phyloP scores from a whole-genome alignment of 2,329 filamentous ascomycete genomes.

The Ceratocystis cubensis region DNA sequence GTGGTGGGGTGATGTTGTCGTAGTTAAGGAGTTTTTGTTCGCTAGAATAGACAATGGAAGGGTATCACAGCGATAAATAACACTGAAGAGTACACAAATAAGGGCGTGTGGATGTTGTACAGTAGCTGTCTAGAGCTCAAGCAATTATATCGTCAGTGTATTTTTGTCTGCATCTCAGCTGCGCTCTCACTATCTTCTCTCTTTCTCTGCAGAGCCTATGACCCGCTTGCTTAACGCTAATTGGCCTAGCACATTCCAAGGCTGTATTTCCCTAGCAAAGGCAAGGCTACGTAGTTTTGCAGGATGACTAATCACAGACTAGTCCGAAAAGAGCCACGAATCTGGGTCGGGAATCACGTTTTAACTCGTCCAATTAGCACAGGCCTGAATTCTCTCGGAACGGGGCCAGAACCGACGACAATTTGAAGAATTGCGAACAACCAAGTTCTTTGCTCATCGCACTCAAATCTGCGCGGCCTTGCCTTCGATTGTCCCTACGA shows the following conservation, averaged over 20 bases:
- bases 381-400: slow-evolving; percentile 19
- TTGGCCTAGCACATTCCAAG: slow-evolving; percentile 2
- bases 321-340: slow-evolving; percentile 10
- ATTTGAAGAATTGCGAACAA: slow-evolving; percentile 9
- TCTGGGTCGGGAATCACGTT: slow-evolving; percentile 18
- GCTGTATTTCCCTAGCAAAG: neutral
- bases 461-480: neutral
- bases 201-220: neutral
- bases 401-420: slow-evolving; percentile 6
- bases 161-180: too few species aligned
- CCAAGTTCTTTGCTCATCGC: neutral
- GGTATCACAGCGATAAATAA: too few species aligned
- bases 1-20: too few species aligned
- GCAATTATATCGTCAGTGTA: too few species aligned
- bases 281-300: neutral
- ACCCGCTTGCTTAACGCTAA: neutral
- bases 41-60: too few species aligned
- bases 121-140: too few species aligned
- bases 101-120: too few species aligned
- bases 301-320: slow-evolving; percentile 12
- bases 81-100: too few species aligned
- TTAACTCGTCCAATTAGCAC: slow-evolving; percentile 16
- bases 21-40: too few species aligned
- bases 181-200: neutral
- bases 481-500: neutral